Evolutionary conservation across 1,284 basidiomycete species (phyloP).

Genomic region (Ustilago crameri): DNA sequence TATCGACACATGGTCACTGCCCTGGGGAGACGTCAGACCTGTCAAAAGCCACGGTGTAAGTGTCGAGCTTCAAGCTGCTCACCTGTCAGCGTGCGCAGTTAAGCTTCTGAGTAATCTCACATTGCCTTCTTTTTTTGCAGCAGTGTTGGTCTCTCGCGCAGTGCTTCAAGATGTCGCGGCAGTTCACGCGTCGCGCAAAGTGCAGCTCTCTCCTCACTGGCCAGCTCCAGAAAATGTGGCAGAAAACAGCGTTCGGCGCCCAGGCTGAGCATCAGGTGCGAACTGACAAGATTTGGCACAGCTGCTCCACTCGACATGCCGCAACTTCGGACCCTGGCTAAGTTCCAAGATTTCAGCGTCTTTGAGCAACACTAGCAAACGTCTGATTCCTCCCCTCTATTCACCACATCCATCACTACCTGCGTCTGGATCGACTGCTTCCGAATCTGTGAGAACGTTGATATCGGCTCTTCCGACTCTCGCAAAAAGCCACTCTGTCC

Average conservation of each 20-base stretch:
- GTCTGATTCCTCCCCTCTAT: background rate
- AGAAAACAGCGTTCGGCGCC: background rate
- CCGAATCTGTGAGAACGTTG: background rate
- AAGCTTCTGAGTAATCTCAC: background rate
- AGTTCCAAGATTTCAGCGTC: background rate
- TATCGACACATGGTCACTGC: background rate
- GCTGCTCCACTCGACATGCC: slow-evolving; percentile 2
- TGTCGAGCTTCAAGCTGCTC: too few relatives aligned
- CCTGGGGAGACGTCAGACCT: slow-evolving; percentile 2
- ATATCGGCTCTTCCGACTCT: background rate
- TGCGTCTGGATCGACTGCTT: background rate
- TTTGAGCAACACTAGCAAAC: background rate
- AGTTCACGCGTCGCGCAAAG: slow-evolving; percentile 50
- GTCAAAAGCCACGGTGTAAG: slow-evolving; percentile 11
- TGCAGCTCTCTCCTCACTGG: background rate
- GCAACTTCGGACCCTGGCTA: background rate
- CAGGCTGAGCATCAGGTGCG: slow-evolving; percentile 10
- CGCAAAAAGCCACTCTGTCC: background rate
- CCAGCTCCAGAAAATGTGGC: background rate
- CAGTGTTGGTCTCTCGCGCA: slow-evolving; percentile 31
- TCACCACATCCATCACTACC: background rate
- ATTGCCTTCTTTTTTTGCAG: background rate
- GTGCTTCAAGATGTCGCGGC: background rate
- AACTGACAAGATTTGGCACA: too few relatives aligned
- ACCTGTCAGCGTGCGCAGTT: too few relatives aligned